Evolutionary conservation across 2,329 filamentous ascomycete genomes (phyloP), one percentile per base, ranked within the genome.

Genomic region (Phaeosphaeriaceae sp.): DNA sequence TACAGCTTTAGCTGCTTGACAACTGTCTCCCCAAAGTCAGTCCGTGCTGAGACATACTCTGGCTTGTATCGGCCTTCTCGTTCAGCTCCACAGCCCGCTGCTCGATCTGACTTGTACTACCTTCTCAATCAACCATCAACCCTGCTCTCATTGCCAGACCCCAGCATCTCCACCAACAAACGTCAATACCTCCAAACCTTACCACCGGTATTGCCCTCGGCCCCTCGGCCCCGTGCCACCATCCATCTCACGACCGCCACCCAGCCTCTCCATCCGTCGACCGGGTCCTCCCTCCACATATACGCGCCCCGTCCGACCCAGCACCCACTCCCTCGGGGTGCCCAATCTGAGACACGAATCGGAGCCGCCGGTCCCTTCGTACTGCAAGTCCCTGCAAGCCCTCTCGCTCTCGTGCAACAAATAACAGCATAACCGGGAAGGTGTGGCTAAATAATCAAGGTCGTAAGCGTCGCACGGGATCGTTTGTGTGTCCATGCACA

Each of bases 281-380:
- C 44, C 52, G 50, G 17, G 42, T 36, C 10, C 6, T 27, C 42
- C 42, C 47, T 48, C 21, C 53, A 47, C 53, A 44, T n/a, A 27
- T 46, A 44, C 31, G 27, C 51, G 47, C 48, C 53, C 53, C 56
- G 65, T 68, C 54, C 56, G 49, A 66, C 67, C 41, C 58, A 42
- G 44, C 20, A 54, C 31, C 66, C 65, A 56, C 15, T 25, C 31
- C 19, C 44, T 21, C 53, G 62, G n/a, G 63, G 51, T 27, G 42
- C 21, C 42, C 44, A 24, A 22, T 20, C 41, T 58, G 57, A 64
- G 62, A 69, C 67, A 70, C 71, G 63, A 73, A 73, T 72, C 70
- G 67, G 69, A 68, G 56, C 20, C 19, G 51, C 53, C 65, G 66
- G 65, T 59, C 25, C 41, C 3, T 21, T 25, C 41, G 64, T 69